A percentile compares a stretch with the other conserved stretches of the same genome.
Conservation (phyloP, 352 stramenopile genomes). For the Pythium grandisporangium region DNA sequence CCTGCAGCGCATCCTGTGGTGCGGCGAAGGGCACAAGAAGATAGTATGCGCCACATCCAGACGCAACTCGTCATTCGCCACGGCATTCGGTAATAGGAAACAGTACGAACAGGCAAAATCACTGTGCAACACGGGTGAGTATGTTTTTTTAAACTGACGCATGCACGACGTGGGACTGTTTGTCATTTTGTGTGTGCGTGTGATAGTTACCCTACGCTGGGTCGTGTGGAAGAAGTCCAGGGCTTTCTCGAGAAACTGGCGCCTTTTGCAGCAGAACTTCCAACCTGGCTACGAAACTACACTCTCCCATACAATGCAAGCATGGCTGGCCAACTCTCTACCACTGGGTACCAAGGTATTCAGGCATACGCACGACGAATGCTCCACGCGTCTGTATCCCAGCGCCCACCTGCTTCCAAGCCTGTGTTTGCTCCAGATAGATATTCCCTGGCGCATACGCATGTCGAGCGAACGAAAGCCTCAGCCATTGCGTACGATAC, state of each 20-base stretch:
- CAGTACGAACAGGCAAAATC: too few relatives aligned
- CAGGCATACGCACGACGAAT: constrained; percentile 22
- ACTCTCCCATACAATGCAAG: constrained; percentile 46
- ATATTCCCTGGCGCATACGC: constrained; percentile 50
- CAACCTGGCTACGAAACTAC: constrained; percentile 46
- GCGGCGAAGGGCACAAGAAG: background rate
- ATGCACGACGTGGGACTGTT: too few relatives aligned
- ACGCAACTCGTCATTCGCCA: constrained; percentile 54
- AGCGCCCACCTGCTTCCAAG: constrained; percentile 1
- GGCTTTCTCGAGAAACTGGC: constrained; percentile 29
- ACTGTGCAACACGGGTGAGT: too few relatives aligned
- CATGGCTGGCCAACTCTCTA: constrained; percentile 25
- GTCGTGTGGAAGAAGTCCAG: constrained; percentile 35
- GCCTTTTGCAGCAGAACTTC: constrained; percentile 22
- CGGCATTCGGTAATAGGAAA: constrained; percentile 38
- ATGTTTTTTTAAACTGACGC: too few relatives aligned
- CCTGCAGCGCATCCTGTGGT: background rate
- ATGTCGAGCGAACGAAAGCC: constrained; percentile 42
- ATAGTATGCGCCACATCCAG: constrained; percentile 26
- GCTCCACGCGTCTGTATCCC: constrained; percentile 9
- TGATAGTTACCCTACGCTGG: constrained; percentile 36
- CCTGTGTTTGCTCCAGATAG: constrained; percentile 16
- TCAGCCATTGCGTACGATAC: constrained; percentile 44
- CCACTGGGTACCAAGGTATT: constrained; percentile 29
- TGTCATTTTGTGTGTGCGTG: background rate